Conservation (phyloP, 2,329 filamentous ascomycete genomes). For the Diaporthe velutina region DNA sequence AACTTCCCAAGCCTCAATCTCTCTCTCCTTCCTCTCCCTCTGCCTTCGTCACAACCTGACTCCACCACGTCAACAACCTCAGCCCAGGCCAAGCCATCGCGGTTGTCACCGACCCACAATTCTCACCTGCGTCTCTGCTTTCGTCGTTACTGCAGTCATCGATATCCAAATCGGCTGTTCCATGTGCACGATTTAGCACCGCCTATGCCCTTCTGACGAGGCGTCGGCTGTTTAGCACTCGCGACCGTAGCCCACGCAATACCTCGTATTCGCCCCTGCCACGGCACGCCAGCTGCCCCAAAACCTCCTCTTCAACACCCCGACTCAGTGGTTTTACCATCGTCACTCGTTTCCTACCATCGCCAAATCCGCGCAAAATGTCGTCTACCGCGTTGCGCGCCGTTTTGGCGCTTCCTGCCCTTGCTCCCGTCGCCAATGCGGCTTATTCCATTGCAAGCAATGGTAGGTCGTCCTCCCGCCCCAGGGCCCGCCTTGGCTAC, state of each 20-base stretch:
- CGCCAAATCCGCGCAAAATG: conserved; percentile 21
- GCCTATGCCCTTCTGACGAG: conserved; percentile 10
- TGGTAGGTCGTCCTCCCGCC: conserved; percentile 26
- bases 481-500: conserved; percentile 1
- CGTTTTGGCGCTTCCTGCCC: conserved; percentile 31
- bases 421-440: conserved; percentile 31
- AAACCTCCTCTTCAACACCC: background rate
- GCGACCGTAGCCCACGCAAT: conserved; percentile 12
- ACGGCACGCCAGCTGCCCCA: background rate
- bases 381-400: conserved; percentile 29
- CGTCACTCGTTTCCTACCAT: conserved; percentile 32
- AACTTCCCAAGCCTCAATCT: conserved; percentile 6
- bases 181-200: conserved; percentile 17
- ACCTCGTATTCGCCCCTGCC: conserved; percentile 6
- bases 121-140: background rate
- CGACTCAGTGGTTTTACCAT: background rate
- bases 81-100: conserved; percentile 2
- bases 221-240: conserved; percentile 9
- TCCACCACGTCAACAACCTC: conserved; percentile 23
- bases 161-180: background rate
- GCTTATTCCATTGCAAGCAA: conserved; percentile 35
- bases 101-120: conserved; percentile 25
- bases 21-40: background rate
- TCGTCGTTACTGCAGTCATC: background rate
- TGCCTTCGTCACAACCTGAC: background rate